phyloP scores from a whole-genome alignment of 768 basidiomycete genomes.

The Mycena polygramma region DNA sequence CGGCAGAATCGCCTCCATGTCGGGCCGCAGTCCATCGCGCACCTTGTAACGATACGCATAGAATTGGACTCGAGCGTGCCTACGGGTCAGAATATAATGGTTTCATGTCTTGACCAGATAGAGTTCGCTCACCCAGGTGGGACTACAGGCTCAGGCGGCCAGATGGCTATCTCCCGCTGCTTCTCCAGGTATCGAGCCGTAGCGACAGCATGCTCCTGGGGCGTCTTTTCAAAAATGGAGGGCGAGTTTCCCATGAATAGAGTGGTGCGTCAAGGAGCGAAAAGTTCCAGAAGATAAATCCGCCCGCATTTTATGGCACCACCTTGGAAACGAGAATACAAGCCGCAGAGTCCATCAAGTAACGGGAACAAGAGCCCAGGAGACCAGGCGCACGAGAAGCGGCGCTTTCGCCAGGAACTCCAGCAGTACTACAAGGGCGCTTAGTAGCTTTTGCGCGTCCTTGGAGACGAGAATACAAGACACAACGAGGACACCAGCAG shows the following conservation, averaged over 20 bases:
- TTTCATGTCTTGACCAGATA: too few species aligned
- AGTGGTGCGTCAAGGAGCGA: not conserved
- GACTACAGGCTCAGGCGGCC: slow-evolving; percentile 19
- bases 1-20: slow-evolving; percentile 25
- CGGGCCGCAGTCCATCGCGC: slow-evolving; percentile 29
- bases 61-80: slow-evolving; percentile 26
- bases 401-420: too few species aligned
- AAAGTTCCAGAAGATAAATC: not conserved
- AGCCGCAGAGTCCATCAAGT: not conserved
- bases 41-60: slow-evolving; percentile 25
- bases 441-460: too few species aligned
- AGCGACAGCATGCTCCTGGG: slow-evolving; percentile 27
- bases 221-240: slow-evolving; percentile 23
- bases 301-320: not conserved
- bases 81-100: not conserved
- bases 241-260: slow-evolving; percentile 18
- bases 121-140: slow-evolving; percentile 19
- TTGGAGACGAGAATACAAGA: too few species aligned
- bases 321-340: slow-evolving; percentile 12
- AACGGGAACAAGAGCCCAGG: too few species aligned
- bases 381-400: too few species aligned
- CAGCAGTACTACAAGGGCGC: too few species aligned
- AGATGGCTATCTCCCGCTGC: slow-evolving; percentile 18
- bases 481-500: too few species aligned
- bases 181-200: slow-evolving; percentile 19